Conservation (phyloP, 345 rosid species). For the Arabidopsis arenosa region DNA sequence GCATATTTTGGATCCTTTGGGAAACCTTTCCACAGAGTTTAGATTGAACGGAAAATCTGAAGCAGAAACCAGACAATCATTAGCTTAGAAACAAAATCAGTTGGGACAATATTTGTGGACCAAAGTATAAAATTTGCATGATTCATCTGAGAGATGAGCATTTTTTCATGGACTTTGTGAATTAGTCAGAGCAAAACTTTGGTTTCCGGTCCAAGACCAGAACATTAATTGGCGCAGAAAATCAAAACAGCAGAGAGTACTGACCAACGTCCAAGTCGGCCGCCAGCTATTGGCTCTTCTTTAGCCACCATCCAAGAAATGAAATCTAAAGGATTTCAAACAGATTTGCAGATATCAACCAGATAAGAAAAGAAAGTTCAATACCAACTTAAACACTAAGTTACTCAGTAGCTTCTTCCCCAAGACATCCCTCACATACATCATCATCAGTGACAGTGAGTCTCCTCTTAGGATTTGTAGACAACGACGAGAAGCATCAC, state of each 20-base stretch:
- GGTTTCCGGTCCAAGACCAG: too few species aligned
- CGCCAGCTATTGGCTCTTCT: too few species aligned
- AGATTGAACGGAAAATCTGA: conserved; percentile 94
- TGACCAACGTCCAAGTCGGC: too few species aligned
- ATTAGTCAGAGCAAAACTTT: too few species aligned
- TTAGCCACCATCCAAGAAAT: too few species aligned
- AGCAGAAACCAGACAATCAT: conserved; percentile 19
- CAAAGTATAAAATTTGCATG: background rate
- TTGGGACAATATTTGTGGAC: background rate
- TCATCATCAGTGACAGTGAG: background rate
- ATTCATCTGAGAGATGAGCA: background rate
- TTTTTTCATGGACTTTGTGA: background rate
- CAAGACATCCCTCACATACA: background rate
- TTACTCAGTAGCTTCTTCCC: background rate
- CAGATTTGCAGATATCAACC: too few species aligned
- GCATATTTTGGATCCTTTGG: conserved; percentile 91
- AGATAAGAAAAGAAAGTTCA: too few species aligned
- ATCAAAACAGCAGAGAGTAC: too few species aligned
- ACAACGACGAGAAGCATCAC: background rate
- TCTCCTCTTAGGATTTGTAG: background rate
- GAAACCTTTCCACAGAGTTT: conserved; percentile 78
- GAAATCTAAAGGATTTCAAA: too few species aligned
- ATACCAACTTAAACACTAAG: too few species aligned
- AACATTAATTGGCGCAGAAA: too few species aligned
- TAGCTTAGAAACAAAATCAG: too few species aligned